Evolutionary conservation across 441 rosid species (phyloP).

Genomic region (Caryocar brasiliense): DNA sequence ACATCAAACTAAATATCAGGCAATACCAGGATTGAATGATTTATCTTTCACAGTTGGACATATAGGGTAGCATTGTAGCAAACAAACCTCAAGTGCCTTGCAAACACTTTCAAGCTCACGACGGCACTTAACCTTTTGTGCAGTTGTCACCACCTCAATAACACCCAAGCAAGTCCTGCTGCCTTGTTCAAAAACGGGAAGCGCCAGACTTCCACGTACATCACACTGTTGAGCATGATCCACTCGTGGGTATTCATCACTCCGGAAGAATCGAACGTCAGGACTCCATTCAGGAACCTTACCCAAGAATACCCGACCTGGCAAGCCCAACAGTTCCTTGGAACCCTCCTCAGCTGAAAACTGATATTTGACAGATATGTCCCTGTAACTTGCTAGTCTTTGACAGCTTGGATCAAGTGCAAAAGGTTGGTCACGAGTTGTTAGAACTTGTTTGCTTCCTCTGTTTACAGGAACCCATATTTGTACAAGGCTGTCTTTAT

Average conservation of each 20-base stretch:
- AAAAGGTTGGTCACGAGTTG: conserved; percentile 62
- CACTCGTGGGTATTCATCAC: conserved; percentile 75
- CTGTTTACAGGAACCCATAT: conserved; percentile 77
- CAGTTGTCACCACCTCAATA: conserved; percentile 73
- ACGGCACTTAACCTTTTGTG: conserved; percentile 45
- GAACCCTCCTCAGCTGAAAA: conserved; percentile 68
- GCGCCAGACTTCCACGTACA: conserved; percentile 78
- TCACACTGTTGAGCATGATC: conserved; percentile 58
- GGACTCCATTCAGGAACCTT: conserved; percentile 95
- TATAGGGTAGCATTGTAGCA: too few relatives aligned
- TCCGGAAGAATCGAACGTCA: conserved; percentile 75
- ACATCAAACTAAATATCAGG: too few relatives aligned
- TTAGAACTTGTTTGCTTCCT: conserved; percentile 54
- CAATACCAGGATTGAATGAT: too few relatives aligned
- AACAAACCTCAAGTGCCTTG: conserved; percentile 76
- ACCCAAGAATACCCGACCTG: conserved; percentile 77
- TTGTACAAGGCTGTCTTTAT: conserved; percentile 68
- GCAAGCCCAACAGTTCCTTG: conserved; percentile 56
- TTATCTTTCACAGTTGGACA: too few relatives aligned
- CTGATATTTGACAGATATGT: conserved; percentile 61
- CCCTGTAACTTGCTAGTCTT: conserved; percentile 62
- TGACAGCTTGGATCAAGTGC: conserved; percentile 44
- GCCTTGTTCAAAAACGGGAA: conserved; percentile 85
- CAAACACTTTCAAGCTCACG: conserved; percentile 76
- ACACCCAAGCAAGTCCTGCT: conserved; percentile 81